Base-by-base conservation (phyloP, 2,329 filamentous ascomycete species). In the Escovopsis sp. region DNA sequence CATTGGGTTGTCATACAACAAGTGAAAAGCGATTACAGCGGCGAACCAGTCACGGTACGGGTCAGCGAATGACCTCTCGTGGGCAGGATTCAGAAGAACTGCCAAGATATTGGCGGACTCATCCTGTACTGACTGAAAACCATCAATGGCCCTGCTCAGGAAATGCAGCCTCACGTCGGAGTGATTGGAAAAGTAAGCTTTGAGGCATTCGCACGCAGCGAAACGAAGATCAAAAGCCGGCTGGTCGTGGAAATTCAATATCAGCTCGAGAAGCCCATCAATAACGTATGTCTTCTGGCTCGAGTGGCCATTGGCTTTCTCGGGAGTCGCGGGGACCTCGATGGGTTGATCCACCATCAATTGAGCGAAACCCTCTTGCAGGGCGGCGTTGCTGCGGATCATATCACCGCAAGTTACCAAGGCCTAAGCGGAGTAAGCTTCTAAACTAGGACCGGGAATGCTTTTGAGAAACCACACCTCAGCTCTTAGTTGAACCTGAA, bases 11-110 rank as follows among this genome's bases (percentile, higher is more conserved):
- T 94, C 85, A 47, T 80, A 82, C 15, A 96, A 63, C 10, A 98
- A 68, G 53, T 96, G 88, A 51, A 94, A 82, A 48, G 91, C 73
- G 42, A 96, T 75, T 26, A 88, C 80, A 37, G 85, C 80, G 4
- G 91, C 88, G 59, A 96, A 89, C 83, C 89, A 95, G 46, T 79
- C 73, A 38, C 85, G 78, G 58, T 94, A 94, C 0, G 88, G 85
- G 56, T 98, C 91, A 33, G 70, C 69, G 15, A 74, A 69, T n/a
- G 72, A 65, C 36, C 75, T 68, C 15, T 70, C 70, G 36, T 76
- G 69, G 2, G 76, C 68, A 3, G 82, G 76, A 26, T 77, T 74
- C 35, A 96, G 69, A 19, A 98, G 65, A 4, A 87, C 86, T 10
- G 82, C 87, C 46, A 98, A 63, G 11, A 94, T 83, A 59, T 98